Evolutionary conservation across 2,329 filamentous ascomycete species (phyloP).

Genomic region (Helotiales sp.): DNA sequence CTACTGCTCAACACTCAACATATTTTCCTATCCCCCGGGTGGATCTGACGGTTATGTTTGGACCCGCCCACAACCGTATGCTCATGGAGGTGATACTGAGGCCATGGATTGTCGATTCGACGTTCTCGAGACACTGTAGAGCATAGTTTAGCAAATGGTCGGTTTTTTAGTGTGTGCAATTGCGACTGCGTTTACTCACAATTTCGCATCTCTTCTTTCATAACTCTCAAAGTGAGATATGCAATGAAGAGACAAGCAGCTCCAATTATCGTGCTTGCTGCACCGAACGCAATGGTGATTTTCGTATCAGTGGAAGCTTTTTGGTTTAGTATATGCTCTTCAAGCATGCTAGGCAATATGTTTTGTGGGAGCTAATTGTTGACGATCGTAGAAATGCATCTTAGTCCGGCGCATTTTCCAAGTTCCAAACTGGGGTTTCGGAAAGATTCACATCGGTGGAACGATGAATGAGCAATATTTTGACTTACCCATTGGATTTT

Average conservation of each 20-base stretch:
- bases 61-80: neutral
- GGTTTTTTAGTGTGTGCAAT: too few species aligned
- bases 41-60: neutral
- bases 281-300: neutral
- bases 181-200: neutral
- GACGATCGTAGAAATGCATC: too few species aligned
- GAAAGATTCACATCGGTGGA: too few species aligned
- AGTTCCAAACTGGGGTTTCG: too few species aligned
- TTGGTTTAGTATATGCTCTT: neutral
- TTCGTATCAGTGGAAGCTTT: neutral
- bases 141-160: too few species aligned
- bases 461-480: too few species aligned
- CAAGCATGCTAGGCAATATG: too few species aligned
- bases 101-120: neutral
- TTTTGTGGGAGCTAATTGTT: too few species aligned
- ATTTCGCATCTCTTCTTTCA: neutral
- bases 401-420: too few species aligned
- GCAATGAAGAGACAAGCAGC: neutral
- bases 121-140: neutral
- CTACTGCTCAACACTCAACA: neutral
- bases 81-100: neutral
- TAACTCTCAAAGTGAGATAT: neutral
- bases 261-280: neutral
- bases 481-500: too few species aligned
- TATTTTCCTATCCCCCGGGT: neutral